Evolutionary conservation across 2,329 filamentous ascomycete species (phyloP).

Genomic region (Aspergillus versicolor): DNA sequence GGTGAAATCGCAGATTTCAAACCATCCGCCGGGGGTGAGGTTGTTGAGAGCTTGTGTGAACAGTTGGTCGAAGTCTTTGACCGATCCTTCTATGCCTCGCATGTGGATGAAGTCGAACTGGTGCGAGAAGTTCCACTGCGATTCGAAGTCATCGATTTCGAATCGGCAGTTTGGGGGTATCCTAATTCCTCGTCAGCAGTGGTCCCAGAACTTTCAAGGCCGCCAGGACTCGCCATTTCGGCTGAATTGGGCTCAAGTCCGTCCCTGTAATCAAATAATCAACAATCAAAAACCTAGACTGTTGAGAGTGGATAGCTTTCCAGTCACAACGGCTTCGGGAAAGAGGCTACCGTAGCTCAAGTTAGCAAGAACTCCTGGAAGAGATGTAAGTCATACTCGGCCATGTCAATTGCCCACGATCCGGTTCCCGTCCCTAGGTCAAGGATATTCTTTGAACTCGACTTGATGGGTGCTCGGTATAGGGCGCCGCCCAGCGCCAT

Average conservation of each 20-base stretch:
- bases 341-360: conserved; percentile 16
- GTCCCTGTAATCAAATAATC: conserved; percentile 19
- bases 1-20: conserved; percentile 47
- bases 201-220: too few species aligned
- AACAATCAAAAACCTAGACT: neutral
- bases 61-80: conserved; percentile 23
- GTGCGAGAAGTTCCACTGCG: conserved; percentile 23
- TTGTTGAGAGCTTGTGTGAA: conserved; percentile 26
- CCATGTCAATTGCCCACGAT: conserved; percentile 42
- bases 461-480: conserved; percentile 28
- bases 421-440: conserved; percentile 43
- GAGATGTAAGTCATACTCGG: conserved; percentile 18
- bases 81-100: conserved; percentile 25
- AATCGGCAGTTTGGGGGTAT: conserved; percentile 30
- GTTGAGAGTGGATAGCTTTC: conserved; percentile 3
- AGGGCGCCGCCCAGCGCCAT: conserved; percentile 31
- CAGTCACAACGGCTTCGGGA: conserved; percentile 24
- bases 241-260: conserved; percentile 28
- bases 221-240: conserved; percentile 21
- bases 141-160: conserved; percentile 30
- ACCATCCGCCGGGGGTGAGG: conserved; percentile 52
- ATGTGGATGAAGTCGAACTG: conserved; percentile 31
- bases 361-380: neutral
- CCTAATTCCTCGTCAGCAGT: conserved; percentile 12
- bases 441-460: conserved; percentile 26